These are phyloP conservation scores for Thermothelomyces thermophilus DNA, from an alignment of 2,329 filamentous ascomycete species.

Conservation along the genomic window DNA sequence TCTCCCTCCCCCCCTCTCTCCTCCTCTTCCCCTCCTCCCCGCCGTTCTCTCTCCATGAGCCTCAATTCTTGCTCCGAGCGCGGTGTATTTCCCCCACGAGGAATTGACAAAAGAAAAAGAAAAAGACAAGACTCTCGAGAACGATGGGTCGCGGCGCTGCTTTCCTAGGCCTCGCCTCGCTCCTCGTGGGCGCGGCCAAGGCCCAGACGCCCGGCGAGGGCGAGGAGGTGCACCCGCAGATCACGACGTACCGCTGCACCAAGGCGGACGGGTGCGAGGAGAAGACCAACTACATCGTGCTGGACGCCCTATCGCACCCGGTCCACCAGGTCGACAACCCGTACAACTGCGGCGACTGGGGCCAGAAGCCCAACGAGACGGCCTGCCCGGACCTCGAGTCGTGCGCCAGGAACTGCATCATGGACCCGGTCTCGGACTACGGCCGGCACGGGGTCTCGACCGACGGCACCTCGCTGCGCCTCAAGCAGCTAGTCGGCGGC, in stretches of 20 bases:
- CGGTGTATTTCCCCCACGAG: too few species aligned
- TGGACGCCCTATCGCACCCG: constrained; percentile 35
- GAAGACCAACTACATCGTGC: constrained; percentile 43
- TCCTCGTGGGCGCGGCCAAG: constrained; percentile 11
- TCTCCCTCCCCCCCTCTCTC: too few species aligned
- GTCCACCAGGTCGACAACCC: constrained; percentile 16
- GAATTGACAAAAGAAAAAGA: too few species aligned
- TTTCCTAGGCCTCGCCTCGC: constrained; percentile 10
- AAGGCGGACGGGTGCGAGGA: constrained; percentile 40
- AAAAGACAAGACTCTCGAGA: too few species aligned
- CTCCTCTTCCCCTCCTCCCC: too few species aligned
- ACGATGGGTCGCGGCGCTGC: constrained; percentile 12
- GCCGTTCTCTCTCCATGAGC: too few species aligned
- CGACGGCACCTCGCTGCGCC: constrained; percentile 37
- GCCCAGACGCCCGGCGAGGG: constrained; percentile 15
- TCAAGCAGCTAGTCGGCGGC: constrained; percentile 27
- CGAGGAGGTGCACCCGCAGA: constrained; percentile 40
- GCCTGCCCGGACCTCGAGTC: constrained; percentile 29
- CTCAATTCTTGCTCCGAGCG: too few species aligned
- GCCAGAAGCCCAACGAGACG: constrained; percentile 14
- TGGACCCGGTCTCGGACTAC: constrained; percentile 23
- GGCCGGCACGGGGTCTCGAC: constrained; percentile 26
- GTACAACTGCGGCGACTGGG: constrained; percentile 20
- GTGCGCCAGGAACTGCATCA: constrained; percentile 24
- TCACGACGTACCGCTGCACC: constrained; percentile 47